Evolutionary conservation across 345 rosid genomes (phyloP).

Genomic region (Streptanthus diversifolius): DNA sequence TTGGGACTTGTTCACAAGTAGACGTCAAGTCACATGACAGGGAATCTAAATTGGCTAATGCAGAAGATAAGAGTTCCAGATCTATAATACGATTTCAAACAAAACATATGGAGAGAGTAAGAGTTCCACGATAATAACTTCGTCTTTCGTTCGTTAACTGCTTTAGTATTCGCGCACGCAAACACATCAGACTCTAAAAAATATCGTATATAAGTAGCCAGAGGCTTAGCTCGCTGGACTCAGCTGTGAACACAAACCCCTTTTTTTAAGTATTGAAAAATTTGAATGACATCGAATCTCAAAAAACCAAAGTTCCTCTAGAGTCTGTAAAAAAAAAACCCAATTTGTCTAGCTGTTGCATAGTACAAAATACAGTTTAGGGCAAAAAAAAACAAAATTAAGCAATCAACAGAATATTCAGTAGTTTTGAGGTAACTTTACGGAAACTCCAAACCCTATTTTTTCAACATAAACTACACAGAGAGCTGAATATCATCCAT

Average conservation of each 20-base stretch:
- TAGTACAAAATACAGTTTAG: background rate
- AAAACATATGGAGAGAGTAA: background rate
- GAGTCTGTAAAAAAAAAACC: background rate
- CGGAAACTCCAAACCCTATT: background rate
- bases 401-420: slow-evolving; percentile 1
- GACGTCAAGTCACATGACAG: background rate
- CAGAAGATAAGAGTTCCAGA: background rate
- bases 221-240: background rate
- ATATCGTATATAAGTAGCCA: background rate
- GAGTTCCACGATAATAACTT: background rate
- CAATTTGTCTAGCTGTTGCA: background rate
- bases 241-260: background rate
- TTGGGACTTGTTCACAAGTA: background rate
- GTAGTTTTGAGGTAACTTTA: background rate
- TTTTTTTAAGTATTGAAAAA: background rate
- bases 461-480: background rate
- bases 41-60: background rate
- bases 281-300: background rate
- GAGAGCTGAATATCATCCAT: background rate
- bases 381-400: background rate
- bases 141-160: background rate
- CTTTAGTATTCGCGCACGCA: background rate
- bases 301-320: background rate
- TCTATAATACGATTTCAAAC: background rate
- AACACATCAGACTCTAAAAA: background rate